These are phyloP conservation scores for Staphylotrichum longicolle DNA, from an alignment of 495 filamentous ascomycete genomes.

Conservation along the genomic window DNA sequence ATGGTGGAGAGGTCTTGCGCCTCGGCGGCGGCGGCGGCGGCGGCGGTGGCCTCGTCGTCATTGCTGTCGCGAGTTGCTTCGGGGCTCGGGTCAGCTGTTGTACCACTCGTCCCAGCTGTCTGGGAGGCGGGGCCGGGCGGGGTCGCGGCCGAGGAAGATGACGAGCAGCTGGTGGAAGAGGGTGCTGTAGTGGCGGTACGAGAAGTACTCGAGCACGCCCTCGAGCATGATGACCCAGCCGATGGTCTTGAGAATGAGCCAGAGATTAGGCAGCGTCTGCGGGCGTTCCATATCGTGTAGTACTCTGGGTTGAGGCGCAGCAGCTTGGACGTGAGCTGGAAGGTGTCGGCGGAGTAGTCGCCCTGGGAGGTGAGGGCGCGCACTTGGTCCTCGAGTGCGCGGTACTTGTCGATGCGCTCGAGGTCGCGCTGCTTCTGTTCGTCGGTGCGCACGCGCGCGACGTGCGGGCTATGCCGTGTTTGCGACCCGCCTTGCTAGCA, in stretches of 20 bases:
- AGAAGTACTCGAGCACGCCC: constrained; percentile 57
- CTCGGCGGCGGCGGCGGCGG: constrained; percentile 14
- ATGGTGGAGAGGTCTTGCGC: constrained; percentile 42
- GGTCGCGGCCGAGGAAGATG: constrained; percentile 49
- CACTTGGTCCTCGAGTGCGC: constrained; percentile 64
- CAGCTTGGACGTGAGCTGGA: constrained; percentile 75
- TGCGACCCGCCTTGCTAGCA: constrained; percentile 42
- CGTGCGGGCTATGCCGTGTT: constrained; percentile 71
- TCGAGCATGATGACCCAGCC: constrained; percentile 53
- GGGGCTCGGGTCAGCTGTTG: constrained; percentile 42
- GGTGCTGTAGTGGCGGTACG: constrained; percentile 49
- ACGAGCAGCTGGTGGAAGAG: constrained; percentile 50
- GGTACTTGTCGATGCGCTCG: constrained; percentile 75
- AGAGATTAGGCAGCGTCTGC: constrained; percentile 64
- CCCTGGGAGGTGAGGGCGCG: constrained; percentile 54
- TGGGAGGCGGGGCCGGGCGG: constrained; percentile 44
- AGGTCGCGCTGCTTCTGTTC: constrained; percentile 67
- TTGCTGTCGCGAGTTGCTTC: neutral
- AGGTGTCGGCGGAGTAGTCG: constrained; percentile 64
- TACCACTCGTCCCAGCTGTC: constrained; percentile 58
- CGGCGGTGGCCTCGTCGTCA: neutral
- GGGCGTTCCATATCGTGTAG: constrained; percentile 97
- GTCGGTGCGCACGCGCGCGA: constrained; percentile 57
- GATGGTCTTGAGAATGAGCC: constrained; percentile 52
- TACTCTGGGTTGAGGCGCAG: constrained; percentile 91